Percentiles rank a stretch among this genome's conserved stretches.
Conservation (phyloP, 805 yeast genomes). For the Grigorovia jiainica region DNA sequence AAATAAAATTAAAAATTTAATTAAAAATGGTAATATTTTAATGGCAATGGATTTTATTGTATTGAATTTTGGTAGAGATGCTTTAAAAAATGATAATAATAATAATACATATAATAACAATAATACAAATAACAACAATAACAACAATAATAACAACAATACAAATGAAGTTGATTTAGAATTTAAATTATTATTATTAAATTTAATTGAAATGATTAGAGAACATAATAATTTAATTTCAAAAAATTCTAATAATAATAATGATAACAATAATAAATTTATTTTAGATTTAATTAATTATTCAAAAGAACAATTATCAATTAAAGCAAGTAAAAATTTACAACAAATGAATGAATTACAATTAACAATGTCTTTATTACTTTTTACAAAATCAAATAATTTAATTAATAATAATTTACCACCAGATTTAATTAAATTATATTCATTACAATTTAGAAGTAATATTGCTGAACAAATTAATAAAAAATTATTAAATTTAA, state of each 20-base stretch:
- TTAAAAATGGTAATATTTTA: conserved; percentile 18
- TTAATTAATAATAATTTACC: conserved; percentile 38
- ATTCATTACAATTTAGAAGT: conserved; percentile 50
- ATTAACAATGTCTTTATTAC: conserved; percentile 71
- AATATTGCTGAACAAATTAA: conserved; percentile 67
- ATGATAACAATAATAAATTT: conserved; percentile 35
- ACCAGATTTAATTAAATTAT: conserved; percentile 41
- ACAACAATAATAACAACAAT: conserved; percentile 47
- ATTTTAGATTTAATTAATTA: conserved; percentile 46
- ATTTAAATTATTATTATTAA: conserved; percentile 62
- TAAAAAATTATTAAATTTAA: conserved; percentile 29
- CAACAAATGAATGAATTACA: conserved; percentile 65
- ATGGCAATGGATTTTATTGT: conserved; percentile 27
- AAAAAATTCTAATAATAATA: conserved; percentile 17
- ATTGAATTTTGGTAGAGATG: conserved; percentile 19
- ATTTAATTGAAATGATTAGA: conserved; percentile 73
- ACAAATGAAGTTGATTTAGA: conserved; percentile 55
- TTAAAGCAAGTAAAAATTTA: conserved; percentile 48
- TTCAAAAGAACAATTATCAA: conserved; percentile 52
- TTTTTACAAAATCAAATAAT: conserved; percentile 30
- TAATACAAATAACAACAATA: conserved; percentile 42
- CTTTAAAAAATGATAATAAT: conserved; percentile 10
- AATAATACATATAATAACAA: conserved; percentile 6
- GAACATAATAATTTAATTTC: conserved; percentile 22
- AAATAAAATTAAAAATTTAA: conserved; percentile 16